phyloP scores from a whole-genome alignment of 495 filamentous ascomycete genomes.

The Xylaria cubensis region DNA sequence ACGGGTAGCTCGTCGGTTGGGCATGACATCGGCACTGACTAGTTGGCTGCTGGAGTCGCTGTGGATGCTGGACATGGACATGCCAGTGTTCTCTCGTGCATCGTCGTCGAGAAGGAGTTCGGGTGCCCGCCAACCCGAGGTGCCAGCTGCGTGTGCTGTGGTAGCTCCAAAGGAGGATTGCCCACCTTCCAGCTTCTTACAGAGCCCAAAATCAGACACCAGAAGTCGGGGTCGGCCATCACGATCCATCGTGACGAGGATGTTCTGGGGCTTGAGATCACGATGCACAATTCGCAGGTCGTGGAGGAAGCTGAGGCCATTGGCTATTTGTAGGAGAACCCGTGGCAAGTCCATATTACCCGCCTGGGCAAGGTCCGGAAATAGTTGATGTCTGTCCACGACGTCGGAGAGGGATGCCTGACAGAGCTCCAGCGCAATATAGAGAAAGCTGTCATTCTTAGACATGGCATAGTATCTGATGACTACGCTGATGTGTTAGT shows the following conservation, averaged over 20 bases:
- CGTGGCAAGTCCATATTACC: slow-evolving; percentile 65
- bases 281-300: slow-evolving; percentile 93
- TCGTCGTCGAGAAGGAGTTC: slow-evolving; percentile 88
- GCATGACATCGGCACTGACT: slow-evolving; percentile 50
- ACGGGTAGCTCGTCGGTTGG: slow-evolving; percentile 83
- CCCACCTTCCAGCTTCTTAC: slow-evolving; percentile 96
- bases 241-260: slow-evolving; percentile 73
- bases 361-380: slow-evolving; percentile 55
- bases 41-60: slow-evolving; percentile 53
- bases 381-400: slow-evolving; percentile 66
- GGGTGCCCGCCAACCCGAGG: slow-evolving; percentile 93
- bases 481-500: slow-evolving; percentile 57
- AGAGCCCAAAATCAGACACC: slow-evolving; percentile 96
- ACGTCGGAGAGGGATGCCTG: slow-evolving; percentile 91
- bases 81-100: slow-evolving; percentile 40
- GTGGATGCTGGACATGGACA: slow-evolving; percentile 49
- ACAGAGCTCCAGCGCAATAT: slow-evolving; percentile 96
- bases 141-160: slow-evolving; percentile 91
- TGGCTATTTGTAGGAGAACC: slow-evolving; percentile 83
- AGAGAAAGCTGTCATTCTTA: slow-evolving; percentile 86
- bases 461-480: slow-evolving; percentile 95
- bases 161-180: slow-evolving; percentile 94
- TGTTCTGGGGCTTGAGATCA: slow-evolving; percentile 97
- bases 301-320: slow-evolving; percentile 87
- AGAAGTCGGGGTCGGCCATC: slow-evolving; percentile 74